These are phyloP conservation scores for Holtermannia corniformis DNA, from an alignment of 768 basidiomycete genomes.

Conservation along the genomic window DNA sequence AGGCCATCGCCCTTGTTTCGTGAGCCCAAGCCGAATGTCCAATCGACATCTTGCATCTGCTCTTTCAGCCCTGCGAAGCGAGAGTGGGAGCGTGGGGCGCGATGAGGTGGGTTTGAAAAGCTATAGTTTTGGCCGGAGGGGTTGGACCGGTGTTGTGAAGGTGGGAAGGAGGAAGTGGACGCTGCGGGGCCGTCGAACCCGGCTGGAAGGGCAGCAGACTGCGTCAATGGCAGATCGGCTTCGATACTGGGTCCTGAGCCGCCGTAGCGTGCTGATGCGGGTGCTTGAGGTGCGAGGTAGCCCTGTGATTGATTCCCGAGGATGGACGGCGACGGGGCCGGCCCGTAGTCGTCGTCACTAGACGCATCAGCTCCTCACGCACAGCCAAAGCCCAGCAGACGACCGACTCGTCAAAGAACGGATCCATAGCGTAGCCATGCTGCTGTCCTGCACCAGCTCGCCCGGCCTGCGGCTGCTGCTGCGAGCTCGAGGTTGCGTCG, in stretches of 20 bases:
- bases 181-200: constrained; percentile 22
- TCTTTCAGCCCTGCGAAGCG: constrained; percentile 24
- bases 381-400: background rate
- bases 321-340: constrained; percentile 3
- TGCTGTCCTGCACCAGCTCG: constrained; percentile 12
- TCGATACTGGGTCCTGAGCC: constrained; percentile 17
- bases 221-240: constrained; percentile 27
- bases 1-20: constrained; percentile 33
- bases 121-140: constrained; percentile 25
- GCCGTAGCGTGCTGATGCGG: constrained; percentile 24
- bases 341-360: constrained; percentile 35
- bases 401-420: constrained; percentile 41
- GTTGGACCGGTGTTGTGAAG: constrained; percentile 19
- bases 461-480: background rate
- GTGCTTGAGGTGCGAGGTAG: constrained; percentile 28
- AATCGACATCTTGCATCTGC: constrained; percentile 33
- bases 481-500: background rate
- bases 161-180: constrained; percentile 11
- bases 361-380: background rate
- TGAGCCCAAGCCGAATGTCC: constrained; percentile 33
- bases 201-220: constrained; percentile 32
- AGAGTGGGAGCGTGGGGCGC: constrained; percentile 10
- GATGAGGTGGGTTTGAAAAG: constrained; percentile 19
- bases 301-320: constrained; percentile 14
- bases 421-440: constrained; percentile 33